These are phyloP conservation scores for Yamadazyma membranifaciens DNA, from an alignment of 1,139 yeast genomes.

Conservation along the genomic window DNA sequence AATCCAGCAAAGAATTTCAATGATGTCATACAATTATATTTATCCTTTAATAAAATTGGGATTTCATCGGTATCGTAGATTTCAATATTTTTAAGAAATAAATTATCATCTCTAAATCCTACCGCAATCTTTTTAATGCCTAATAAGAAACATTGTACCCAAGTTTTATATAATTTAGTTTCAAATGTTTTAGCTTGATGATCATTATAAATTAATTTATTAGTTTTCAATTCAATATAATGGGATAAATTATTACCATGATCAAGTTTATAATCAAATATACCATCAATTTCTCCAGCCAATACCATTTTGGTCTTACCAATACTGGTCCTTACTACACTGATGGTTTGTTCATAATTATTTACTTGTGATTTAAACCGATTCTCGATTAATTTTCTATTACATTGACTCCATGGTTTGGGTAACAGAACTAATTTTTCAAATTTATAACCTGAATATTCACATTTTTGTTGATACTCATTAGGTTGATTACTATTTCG, in stretches of 20 bases:
- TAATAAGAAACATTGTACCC: slow-evolving; percentile 92
- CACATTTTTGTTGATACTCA: slow-evolving; percentile 41
- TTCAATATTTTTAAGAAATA: slow-evolving; percentile 65
- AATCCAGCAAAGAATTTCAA: slow-evolving; percentile 84
- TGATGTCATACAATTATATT: slow-evolving; percentile 70
- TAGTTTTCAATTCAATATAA: slow-evolving; percentile 84
- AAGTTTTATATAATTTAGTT: slow-evolving; percentile 66
- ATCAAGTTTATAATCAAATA: slow-evolving; percentile 66
- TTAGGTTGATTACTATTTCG: slow-evolving; percentile 30
- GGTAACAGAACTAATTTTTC: slow-evolving; percentile 76
- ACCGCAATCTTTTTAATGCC: slow-evolving; percentile 78
- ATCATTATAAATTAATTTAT: slow-evolving; percentile 51
- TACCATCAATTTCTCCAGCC: slow-evolving; percentile 93
- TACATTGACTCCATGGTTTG: slow-evolving; percentile 69
- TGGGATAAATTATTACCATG: slow-evolving; percentile 55
- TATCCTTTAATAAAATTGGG: slow-evolving; percentile 61
- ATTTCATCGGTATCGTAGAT: slow-evolving; percentile 74
- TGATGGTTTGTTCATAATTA: slow-evolving; percentile 73
- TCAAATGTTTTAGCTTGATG: slow-evolving; percentile 64
- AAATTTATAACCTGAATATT: slow-evolving; percentile 79
- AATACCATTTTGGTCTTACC: slow-evolving; percentile 67
- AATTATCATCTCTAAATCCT: slow-evolving; percentile 80
- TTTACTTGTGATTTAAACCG: slow-evolving; percentile 58
- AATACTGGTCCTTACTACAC: slow-evolving; percentile 80
- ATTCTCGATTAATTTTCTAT: slow-evolving; percentile 65